Evolutionary conservation across 768 basidiomycete genomes (phyloP).

Genomic region (Sporobolomyces pararoseus): DNA sequence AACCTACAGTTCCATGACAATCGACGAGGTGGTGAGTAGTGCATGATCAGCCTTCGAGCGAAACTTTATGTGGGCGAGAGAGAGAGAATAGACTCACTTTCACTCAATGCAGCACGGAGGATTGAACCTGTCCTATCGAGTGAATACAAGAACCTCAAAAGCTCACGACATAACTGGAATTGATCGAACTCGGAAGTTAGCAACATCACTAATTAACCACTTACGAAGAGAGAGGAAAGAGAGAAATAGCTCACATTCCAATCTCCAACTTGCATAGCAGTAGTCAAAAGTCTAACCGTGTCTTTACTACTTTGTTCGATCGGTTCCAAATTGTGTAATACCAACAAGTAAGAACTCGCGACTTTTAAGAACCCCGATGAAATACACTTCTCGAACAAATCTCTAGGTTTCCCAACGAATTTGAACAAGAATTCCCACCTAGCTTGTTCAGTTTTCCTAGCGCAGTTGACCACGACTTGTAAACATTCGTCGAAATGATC

Average conservation of each 20-base stretch:
- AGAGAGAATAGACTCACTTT: conserved; percentile 30
- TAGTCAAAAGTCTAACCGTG: conserved; percentile 71
- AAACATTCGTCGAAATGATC: conserved; percentile 88
- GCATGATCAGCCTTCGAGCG: background rate
- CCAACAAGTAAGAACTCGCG: conserved; percentile 85
- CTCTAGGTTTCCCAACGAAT: conserved; percentile 82
- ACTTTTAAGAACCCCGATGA: conserved; percentile 70
- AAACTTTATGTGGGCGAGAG: too few relatives aligned
- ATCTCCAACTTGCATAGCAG: conserved; percentile 71
- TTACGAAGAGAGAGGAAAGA: background rate
- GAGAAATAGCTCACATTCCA: conserved; percentile 55
- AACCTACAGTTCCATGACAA: background rate
- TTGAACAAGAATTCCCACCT: conserved; percentile 84
- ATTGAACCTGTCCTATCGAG: conserved; percentile 74
- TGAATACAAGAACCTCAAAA: conserved; percentile 85
- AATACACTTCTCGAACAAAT: conserved; percentile 86
- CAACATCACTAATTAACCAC: too few relatives aligned
- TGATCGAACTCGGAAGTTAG: background rate
- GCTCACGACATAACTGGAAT: conserved; percentile 71
- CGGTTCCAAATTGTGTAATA: conserved; percentile 88
- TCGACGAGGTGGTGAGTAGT: background rate
- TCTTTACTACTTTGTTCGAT: conserved; percentile 72
- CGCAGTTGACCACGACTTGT: conserved; percentile 92
- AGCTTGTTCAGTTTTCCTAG: conserved; percentile 90
- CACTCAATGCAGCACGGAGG: conserved; percentile 39